These are phyloP conservation scores for Butyriboletus loyo DNA, from an alignment of 768 basidiomycete genomes.

Conservation along the genomic window DNA sequence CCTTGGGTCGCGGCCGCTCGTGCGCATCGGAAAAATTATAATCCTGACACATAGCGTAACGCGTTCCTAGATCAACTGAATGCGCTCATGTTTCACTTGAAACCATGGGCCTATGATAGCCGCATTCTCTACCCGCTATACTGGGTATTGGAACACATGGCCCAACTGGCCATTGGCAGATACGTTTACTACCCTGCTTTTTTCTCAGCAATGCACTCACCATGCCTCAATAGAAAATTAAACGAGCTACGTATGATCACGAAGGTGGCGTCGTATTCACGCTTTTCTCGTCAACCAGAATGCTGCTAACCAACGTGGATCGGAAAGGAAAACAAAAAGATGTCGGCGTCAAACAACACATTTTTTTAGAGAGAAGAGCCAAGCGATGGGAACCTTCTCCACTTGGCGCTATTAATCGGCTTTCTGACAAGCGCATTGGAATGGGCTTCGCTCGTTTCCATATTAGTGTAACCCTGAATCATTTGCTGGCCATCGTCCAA, in stretches of 20 bases:
- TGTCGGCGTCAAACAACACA: neutral
- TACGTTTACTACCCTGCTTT: neutral
- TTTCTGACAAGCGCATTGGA: no score
- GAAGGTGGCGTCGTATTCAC: neutral
- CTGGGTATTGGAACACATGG: neutral
- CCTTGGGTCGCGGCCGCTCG: neutral
- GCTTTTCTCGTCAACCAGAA: neutral
- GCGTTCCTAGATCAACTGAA: neutral
- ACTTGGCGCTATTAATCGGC: slow-evolving; percentile 3
- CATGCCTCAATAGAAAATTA: neutral
- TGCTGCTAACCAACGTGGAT: neutral
- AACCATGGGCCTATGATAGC: neutral
- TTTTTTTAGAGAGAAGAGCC: neutral
- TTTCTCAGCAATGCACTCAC: neutral
- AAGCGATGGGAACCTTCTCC: slow-evolving; percentile 9
- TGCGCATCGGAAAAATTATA: neutral
- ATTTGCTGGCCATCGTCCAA: no score
- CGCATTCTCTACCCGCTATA: neutral
- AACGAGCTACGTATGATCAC: neutral
- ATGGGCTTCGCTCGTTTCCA: no score
- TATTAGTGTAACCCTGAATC: no score
- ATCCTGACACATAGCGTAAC: neutral
- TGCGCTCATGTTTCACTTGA: neutral
- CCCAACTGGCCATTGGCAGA: neutral
- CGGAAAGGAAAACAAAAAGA: neutral